These are phyloP conservation scores for Hawksworthiomyces lignivorus DNA, from an alignment of 2,329 filamentous ascomycete genomes.

Conservation along the genomic window DNA sequence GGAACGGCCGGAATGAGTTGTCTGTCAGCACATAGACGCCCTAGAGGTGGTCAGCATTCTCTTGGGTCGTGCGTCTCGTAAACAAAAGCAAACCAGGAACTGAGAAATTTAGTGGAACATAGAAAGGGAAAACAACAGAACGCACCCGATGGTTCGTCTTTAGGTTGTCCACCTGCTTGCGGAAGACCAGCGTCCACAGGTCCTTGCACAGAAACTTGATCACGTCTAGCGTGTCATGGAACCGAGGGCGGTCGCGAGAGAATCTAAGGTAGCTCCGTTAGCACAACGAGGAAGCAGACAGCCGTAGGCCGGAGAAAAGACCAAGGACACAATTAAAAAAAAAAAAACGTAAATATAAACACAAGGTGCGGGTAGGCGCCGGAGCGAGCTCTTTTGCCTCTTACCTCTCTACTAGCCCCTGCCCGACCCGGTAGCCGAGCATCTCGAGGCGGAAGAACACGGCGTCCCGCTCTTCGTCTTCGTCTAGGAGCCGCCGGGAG, in stretches of 20 bases:
- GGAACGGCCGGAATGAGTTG: conserved; percentile 80
- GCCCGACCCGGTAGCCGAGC: conserved; percentile 83
- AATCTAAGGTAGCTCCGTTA: too few species aligned
- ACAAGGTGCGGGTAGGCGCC: too few species aligned
- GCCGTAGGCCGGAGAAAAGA: background rate
- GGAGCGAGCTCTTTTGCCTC: too few species aligned
- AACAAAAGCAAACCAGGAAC: background rate
- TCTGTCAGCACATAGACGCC: conserved; percentile 96
- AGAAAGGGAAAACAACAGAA: conserved; percentile 1
- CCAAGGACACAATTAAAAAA: background rate
- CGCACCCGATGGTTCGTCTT: conserved; percentile 91
- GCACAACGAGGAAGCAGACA: too few species aligned
- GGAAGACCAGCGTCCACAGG: conserved; percentile 87
- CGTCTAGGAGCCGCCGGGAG: conserved; percentile 43
- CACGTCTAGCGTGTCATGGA: conserved; percentile 85
- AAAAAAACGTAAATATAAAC: background rate
- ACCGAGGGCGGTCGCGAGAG: conserved; percentile 74
- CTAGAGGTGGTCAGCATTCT: conserved; percentile 32
- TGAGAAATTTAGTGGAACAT: too few species aligned
- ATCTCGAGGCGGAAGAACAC: conserved; percentile 78
- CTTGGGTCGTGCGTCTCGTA: too few species aligned
- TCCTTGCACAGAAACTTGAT: conserved; percentile 99
- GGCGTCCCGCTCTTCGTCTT: conserved; percentile 77
- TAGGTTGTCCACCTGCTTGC: conserved; percentile 96
- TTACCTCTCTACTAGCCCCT: conserved; percentile 88